Evolutionary conservation across 306 rosid genomes (phyloP).

Genomic region (Elaeagnus macrophylla): DNA sequence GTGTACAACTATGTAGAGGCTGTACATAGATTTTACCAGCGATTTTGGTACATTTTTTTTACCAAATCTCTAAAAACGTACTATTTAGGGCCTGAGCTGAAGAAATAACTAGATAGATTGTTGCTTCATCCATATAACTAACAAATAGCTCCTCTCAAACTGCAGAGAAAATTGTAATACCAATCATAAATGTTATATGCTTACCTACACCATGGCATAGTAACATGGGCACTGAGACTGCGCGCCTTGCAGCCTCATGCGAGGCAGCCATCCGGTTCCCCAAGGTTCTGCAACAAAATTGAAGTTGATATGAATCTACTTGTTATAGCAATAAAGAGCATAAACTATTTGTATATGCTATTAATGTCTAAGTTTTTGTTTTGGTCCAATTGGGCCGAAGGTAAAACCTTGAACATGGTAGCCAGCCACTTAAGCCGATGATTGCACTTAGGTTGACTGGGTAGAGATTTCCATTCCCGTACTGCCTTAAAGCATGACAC

Average conservation of each 20-base stretch:
- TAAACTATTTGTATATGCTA: constrained; percentile 7
- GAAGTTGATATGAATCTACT: constrained; percentile 12
- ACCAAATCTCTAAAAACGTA: too few species aligned
- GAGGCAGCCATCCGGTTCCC: constrained; percentile 51
- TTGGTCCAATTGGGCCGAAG: constrained; percentile 22
- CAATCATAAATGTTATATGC: constrained; percentile 14
- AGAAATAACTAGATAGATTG: neutral
- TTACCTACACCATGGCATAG: constrained; percentile 84
- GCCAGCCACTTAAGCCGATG: constrained; percentile 93
- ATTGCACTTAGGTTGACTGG: constrained; percentile 64
- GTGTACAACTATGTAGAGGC: too few species aligned
- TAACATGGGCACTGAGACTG: constrained; percentile 67
- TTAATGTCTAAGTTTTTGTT: constrained; percentile 11
- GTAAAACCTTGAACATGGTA: constrained; percentile 89
- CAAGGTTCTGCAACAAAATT: constrained; percentile 45
- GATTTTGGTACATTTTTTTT: too few species aligned
- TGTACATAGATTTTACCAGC: too few species aligned
- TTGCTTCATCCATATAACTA: neutral
- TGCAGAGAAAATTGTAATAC: constrained; percentile 9
- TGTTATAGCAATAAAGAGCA: constrained; percentile 13
- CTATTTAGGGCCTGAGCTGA: too few species aligned
- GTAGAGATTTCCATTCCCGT: constrained; percentile 70
- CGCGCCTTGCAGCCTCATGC: constrained; percentile 61
- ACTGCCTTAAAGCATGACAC: constrained; percentile 58
- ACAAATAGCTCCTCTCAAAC: neutral